These are phyloP conservation scores for Neurospora sp. DNA, from an alignment of 495 filamentous ascomycete genomes.

Conservation along the genomic window DNA sequence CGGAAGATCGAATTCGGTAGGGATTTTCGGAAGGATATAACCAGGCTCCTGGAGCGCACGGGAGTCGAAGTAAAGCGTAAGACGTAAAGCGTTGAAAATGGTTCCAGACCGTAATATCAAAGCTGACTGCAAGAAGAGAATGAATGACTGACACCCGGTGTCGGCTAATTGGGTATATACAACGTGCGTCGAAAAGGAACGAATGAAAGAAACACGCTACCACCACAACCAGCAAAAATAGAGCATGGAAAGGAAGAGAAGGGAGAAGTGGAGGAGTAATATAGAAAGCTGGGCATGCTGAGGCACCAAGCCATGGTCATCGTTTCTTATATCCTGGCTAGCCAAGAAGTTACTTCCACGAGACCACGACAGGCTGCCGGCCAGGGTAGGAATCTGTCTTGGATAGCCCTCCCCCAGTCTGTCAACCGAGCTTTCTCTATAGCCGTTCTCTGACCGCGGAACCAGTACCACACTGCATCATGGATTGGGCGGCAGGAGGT, in stretches of 20 bases:
- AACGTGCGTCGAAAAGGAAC: slow-evolving; percentile 37
- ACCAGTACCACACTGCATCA: slow-evolving; percentile 25
- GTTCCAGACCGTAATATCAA: slow-evolving; percentile 38
- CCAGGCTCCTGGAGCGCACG: slow-evolving; percentile 10
- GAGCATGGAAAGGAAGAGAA: slow-evolving; percentile 19
- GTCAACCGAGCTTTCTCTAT: slow-evolving; percentile 15
- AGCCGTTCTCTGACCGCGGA: slow-evolving; percentile 1
- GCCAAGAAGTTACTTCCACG: slow-evolving; percentile 22
- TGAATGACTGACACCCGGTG: slow-evolving; percentile 32
- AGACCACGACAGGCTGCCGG: background rate
- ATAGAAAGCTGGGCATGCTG: slow-evolving; percentile 14
- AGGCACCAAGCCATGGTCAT: slow-evolving; percentile 27
- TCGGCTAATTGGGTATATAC: slow-evolving; percentile 24
- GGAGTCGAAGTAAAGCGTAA: slow-evolving; percentile 13
- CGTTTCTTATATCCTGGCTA: slow-evolving; percentile 30
- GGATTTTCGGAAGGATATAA: slow-evolving; percentile 6
- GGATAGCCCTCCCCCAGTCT: slow-evolving; percentile 5
- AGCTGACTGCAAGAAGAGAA: slow-evolving; percentile 29
- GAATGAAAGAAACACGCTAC: slow-evolving; percentile 40
- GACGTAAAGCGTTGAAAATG: slow-evolving; percentile 19
- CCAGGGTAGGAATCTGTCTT: background rate
- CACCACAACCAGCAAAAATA: slow-evolving; percentile 31
- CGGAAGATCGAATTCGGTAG: background rate
- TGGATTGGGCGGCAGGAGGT: slow-evolving; percentile 11
- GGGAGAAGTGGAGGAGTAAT: slow-evolving; percentile 11